These are phyloP conservation scores for Salix udensis DNA, from an alignment of 345 rosid genomes.

Conservation along the genomic window DNA sequence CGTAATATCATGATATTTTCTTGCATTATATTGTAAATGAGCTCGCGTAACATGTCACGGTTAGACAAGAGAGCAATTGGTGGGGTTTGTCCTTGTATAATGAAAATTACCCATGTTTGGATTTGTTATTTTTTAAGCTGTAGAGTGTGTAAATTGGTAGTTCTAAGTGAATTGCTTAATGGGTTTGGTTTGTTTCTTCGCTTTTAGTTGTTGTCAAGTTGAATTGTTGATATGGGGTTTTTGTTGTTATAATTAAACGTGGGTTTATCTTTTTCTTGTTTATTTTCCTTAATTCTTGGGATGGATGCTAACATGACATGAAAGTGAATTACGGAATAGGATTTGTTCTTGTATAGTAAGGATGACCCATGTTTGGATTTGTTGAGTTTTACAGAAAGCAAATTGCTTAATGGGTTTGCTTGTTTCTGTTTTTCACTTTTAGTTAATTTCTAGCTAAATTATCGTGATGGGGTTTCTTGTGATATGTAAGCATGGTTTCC, in stretches of 20 bases:
- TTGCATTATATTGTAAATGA: not conserved
- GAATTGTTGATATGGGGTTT: slow-evolving; percentile 8
- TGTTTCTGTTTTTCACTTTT: not conserved
- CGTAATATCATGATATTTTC: not conserved
- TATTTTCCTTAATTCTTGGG: too few species aligned
- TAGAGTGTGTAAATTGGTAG: not conserved
- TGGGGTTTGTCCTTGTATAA: too few species aligned
- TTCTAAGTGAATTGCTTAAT: not conserved
- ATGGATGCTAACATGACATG: too few species aligned
- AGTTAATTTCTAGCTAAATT: not conserved
- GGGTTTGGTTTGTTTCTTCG: slow-evolving; percentile 1
- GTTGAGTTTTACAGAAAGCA: not conserved
- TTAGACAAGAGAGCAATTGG: not conserved
- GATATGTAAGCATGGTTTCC: not conserved
- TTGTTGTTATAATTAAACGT: not conserved
- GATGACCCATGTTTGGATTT: not conserved
- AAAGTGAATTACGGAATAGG: too few species aligned
- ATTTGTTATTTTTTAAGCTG: not conserved
- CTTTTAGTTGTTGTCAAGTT: not conserved
- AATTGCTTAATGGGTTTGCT: not conserved
- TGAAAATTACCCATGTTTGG: not conserved
- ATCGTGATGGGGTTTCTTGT: slow-evolving; percentile 1
- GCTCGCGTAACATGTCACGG: not conserved
- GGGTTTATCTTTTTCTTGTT: too few species aligned
- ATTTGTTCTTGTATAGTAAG: not conserved